Base-by-base conservation (phyloP, 139 green algal genomes). In the Haematococcus lacustris region DNA sequence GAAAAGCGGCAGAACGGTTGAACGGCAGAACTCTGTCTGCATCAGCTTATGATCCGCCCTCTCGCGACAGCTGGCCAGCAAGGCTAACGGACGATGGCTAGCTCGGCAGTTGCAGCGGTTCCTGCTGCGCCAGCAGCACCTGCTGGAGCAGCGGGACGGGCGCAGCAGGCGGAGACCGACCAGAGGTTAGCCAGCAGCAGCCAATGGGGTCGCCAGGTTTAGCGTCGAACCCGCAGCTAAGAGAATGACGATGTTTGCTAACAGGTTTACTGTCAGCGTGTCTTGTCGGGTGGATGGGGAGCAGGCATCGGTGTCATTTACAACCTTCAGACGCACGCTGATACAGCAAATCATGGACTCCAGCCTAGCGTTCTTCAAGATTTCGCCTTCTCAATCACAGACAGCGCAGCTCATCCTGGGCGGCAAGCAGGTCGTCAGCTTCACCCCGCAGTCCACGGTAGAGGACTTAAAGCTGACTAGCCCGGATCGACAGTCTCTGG, bases 341-440 rank as follows among this genome's bases (percentile, higher is more conserved):
- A 72, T 72, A 47, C 67, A 72, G 47, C 67, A 72, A 38, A 72
- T 72, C 21, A 38, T 60, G 67, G 67, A 72, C 40, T 71, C 66
- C n/a, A 72, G 67, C 64, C 33, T 41, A 3, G 67, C 67, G 7
- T 72, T 72, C 41, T 72, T 72, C 67, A 72, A 72, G 67, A 38
- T 63, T 17, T 37, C 30, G 30, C 67, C 67, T 7, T 38, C 43
- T 13, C 28, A 43, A 34, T 38, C 47, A 5, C 67, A 72, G 63
- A 39, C 35, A 9, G 64, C 64, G 5, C 64, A 70, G 47, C 67
- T 63, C 43, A 7, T 72, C 28, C 7, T 72, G 32, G 47, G 43
- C 40, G n/a, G 43, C 40, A 72, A 72, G 43, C 67, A 72, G 43
- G 67, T 61, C 17, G 21, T 72, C 67, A 72, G 40, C 40, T 64